Evolutionary conservation across 164 flowering plant species (phyloP).

Genomic region (Houttuynia cordata): DNA sequence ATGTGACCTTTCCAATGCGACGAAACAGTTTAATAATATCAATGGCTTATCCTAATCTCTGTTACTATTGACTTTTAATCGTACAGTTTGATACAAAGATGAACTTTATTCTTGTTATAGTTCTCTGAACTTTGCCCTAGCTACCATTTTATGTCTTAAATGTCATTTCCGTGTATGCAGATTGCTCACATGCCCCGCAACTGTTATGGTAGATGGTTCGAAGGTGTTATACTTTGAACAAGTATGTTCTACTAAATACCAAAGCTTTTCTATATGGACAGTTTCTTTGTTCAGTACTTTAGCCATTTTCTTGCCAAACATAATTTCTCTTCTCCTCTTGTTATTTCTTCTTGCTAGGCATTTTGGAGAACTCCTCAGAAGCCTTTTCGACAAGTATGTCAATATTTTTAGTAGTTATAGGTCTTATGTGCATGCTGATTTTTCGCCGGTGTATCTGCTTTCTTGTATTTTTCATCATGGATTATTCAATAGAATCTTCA

Average conservation of each 20-base stretch:
- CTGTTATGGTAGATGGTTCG: constrained; percentile 92
- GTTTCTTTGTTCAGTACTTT: neutral
- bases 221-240: constrained; percentile 80
- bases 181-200: constrained; percentile 89
- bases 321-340: constrained; percentile 5
- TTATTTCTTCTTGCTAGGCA: constrained; percentile 82
- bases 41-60: no score
- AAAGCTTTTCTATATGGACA: neutral
- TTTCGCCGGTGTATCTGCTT: neutral
- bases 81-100: no score
- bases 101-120: no score
- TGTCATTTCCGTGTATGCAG: constrained; percentile 26
- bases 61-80: no score
- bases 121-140: neutral
- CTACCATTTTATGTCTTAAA: neutral
- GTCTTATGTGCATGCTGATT: neutral
- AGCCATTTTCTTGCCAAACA: neutral
- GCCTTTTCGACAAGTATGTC: constrained; percentile 84
- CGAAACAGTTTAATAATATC: no score
- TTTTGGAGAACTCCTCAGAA: constrained; percentile 96
- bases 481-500: neutral
- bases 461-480: neutral
- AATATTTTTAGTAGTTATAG: neutral
- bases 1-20: no score
- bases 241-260: constrained; percentile 17